phyloP scores from a whole-genome alignment of 257 asterid genomes.

The Nicotiana obtusifolia region DNA sequence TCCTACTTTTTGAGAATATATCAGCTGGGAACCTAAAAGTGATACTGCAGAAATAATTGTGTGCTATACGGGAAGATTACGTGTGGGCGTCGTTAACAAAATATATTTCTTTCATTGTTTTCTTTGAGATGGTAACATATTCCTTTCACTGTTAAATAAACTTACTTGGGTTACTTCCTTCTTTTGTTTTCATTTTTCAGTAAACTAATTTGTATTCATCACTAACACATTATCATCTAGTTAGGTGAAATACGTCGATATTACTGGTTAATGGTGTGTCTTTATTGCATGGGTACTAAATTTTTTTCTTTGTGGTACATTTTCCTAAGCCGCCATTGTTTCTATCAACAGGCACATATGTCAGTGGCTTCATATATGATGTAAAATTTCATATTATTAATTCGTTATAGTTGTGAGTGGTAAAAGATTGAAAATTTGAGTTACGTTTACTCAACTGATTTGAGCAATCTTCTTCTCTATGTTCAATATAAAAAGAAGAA shows the following conservation, averaged over 20 bases:
- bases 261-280: not conserved
- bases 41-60: too few relatives aligned
- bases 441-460: not conserved
- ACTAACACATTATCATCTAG: not conserved
- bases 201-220: not conserved
- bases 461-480: not conserved
- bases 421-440: not conserved
- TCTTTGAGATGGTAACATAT: too few relatives aligned
- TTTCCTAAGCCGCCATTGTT: not conserved
- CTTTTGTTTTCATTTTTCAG: not conserved
- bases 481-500: not conserved
- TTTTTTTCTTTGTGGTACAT: not conserved
- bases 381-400: not conserved
- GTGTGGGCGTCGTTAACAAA: too few relatives aligned
- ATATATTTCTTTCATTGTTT: too few relatives aligned
- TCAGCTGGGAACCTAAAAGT: not conserved
- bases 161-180: not conserved
- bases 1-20: not conserved
- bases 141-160: not conserved
- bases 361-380: not conserved
- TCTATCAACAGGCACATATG: not conserved
- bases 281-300: not conserved
- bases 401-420: not conserved
- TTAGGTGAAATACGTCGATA: conserved; percentile 3
- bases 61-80: too few relatives aligned